Evolutionary conservation across 257 asterid species (phyloP), one percentile per base, ranked within the genome.

Genomic region (Paulownia fortunei): DNA sequence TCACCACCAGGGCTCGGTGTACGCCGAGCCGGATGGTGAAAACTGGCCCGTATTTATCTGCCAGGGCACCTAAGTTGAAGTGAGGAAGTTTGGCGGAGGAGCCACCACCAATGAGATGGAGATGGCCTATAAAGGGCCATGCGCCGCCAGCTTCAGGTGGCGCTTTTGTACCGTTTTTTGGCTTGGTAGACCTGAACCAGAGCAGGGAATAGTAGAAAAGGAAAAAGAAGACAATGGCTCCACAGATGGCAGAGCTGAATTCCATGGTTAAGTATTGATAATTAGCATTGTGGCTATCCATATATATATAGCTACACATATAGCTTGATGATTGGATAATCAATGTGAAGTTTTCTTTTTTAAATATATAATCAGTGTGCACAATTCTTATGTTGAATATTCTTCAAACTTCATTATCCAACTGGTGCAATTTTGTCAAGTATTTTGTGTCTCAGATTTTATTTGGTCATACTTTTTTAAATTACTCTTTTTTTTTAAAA

Each of bases 131-230:
- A 12, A 73, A 19, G 7, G 74, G 76, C 79, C 75, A 18, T 18
- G 82, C 73, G 39, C 82, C 82, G 61, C 69, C 51, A 37, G 82
- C 82, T 49, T 47, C 65, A 0, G 82, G 82, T 23, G 82, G 78
- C 49, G 72, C 15, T 16, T 27, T 27, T 26, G 46, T 39, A 0
- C 16, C 41, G 44, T 0, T 78, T 6, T 69, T 26, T 0, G 32
- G 52, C n/a, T 63, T 39, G 0, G 72, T 3, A 0, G 70, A 6
- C 9, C 16, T 37, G 0, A 41, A 41, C 6, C 6, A 11, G 2
- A 30, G 3, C 5, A 56, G 18, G 82, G 23, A 71, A 64, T 3
- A 79, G 49, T 24, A 63, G 62, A 63, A 6, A 27, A 64, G 65
- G 24, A 64, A 39, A 54, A 51, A 23, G 41, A 73, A 15, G 61